Evolutionary conservation across 148 eudicot species (phyloP), one percentile per base, ranked within the genome.

Genomic region (Limonium bicolor): DNA sequence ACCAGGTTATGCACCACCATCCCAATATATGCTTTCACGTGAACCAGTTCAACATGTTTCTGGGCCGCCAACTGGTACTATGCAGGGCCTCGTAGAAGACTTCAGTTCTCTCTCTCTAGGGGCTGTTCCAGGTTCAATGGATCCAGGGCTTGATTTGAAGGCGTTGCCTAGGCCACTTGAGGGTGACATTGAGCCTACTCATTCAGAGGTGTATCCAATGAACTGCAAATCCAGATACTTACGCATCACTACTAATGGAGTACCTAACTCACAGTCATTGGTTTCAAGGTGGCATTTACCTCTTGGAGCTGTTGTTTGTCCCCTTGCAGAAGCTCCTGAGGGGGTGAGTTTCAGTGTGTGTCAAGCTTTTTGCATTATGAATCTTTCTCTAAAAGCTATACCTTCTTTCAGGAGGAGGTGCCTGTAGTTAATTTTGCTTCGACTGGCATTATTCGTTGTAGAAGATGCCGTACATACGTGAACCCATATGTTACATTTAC

Each of bases 221-320:
- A 90, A 90, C 58, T 84, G 95, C 56, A 48, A 53, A 40, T 65
- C 93, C 27, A 78, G 73, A 67, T 80, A 56, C 60, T 37, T 90
- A 30, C 68, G 95, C 37, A 81, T 90, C 33, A 80, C 93, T 11
- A 90, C 99, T 39, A 71, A 72, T 53, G 84, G 70, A 24, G 70
- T 90, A 47, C 99, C 99, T 13, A 78, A 64, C 67, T 80, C 99
- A 27, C 95, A 78, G 47, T 90, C 99, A 1, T 51, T 90, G 73
- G 75, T 73, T 46, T 84, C 99, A 28, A 73, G 93, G 66, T 90
- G 99, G 99, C 99, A 84, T 64, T 66, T 90, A 57, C 95, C 99
- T 49, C 78, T 90, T 61, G 99, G 99, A 67, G 87, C 93, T 43
- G 93, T 84, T 58, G 95, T 84, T 45, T 84, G 93, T 54, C 99